Percentiles rank a stretch among this genome's conserved stretches.
Conservation (phyloP, 441 rosid species). For the Euphorbia schlechtendalii region DNA sequence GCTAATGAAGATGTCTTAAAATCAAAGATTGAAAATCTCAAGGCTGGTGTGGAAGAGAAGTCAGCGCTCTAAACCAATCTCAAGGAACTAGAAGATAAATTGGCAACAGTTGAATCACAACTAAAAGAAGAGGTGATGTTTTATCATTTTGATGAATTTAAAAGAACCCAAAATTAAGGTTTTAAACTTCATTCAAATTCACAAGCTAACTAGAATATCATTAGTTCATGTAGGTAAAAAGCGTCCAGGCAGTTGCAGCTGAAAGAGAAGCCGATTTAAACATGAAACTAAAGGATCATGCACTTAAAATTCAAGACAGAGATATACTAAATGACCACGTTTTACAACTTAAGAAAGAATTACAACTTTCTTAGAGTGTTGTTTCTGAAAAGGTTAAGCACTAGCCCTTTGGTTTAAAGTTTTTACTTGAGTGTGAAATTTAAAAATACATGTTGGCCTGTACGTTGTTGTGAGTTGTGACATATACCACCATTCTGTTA, state of each 20-base stretch:
- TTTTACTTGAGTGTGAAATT: conserved; percentile 33
- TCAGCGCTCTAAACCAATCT: conserved; percentile 47
- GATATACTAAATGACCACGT: conserved; percentile 38
- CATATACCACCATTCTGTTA: no score
- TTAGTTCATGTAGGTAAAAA: conserved; percentile 26
- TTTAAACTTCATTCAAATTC: neutral
- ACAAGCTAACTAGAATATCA: conserved; percentile 7
- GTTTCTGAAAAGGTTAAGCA: conserved; percentile 45
- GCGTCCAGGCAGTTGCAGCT: conserved; percentile 32
- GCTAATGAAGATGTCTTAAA: conserved; percentile 43
- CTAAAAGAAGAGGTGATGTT: conserved; percentile 50
- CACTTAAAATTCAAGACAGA: no score
- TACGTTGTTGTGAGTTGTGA: neutral
- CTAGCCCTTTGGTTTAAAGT: neutral
- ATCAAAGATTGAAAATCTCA: conserved; percentile 49
- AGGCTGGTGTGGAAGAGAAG: no score
- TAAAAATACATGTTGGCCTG: conserved; percentile 14
- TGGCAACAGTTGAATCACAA: conserved; percentile 40
- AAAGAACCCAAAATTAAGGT: neutral
- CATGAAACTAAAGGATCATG: conserved; percentile 44
- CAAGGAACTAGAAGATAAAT: conserved; percentile 55
- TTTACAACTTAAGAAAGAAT: conserved; percentile 49
- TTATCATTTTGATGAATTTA: conserved; percentile 8
- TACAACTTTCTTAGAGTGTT: conserved; percentile 37
- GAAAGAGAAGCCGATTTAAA: conserved; percentile 42